Evolutionary conservation across 257 asterid genomes (phyloP).

Genomic region (Solanum sparsipilum): DNA sequence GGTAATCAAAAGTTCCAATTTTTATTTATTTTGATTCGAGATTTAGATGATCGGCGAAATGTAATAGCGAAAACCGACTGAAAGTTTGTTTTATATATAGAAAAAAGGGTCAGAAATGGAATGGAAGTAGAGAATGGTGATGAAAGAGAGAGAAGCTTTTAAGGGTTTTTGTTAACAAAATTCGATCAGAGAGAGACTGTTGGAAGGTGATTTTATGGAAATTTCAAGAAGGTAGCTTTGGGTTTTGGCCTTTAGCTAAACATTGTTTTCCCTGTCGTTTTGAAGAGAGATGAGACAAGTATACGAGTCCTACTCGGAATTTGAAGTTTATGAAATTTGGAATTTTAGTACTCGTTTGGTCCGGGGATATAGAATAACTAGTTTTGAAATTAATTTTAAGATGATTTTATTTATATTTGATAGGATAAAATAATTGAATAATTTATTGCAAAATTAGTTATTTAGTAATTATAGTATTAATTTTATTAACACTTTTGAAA

Average conservation of each 20-base stretch:
- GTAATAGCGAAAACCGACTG: not conserved
- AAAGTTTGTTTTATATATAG: not conserved
- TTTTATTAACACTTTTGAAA: accelerated
- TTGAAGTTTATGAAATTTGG: not conserved
- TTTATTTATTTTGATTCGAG: slow-evolving; percentile 6
- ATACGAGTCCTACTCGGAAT: accelerated
- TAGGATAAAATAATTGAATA: accelerated
- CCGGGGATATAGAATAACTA: accelerated
- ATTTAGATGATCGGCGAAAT: slow-evolving; percentile 30
- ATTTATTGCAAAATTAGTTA: not conserved
- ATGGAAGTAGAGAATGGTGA: slow-evolving; percentile 1
- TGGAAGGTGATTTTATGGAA: slow-evolving; percentile 31
- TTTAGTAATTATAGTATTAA: not conserved
- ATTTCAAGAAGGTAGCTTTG: slow-evolving; percentile 23
- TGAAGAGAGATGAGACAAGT: not conserved
- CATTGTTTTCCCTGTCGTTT: slow-evolving; percentile 14
- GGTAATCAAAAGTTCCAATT: not conserved
- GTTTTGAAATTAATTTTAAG: not conserved
- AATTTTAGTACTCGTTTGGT: accelerated
- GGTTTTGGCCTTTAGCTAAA: slow-evolving; percentile 28
- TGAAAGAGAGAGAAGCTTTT: not conserved
- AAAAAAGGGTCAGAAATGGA: slow-evolving; percentile 33
- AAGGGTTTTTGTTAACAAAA: slow-evolving; percentile 13
- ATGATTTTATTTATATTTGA: not conserved
- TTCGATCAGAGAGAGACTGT: slow-evolving; percentile 28